phyloP scores from a whole-genome alignment of 1,284 basidiomycete species.

The Ustilago cynodontis region DNA sequence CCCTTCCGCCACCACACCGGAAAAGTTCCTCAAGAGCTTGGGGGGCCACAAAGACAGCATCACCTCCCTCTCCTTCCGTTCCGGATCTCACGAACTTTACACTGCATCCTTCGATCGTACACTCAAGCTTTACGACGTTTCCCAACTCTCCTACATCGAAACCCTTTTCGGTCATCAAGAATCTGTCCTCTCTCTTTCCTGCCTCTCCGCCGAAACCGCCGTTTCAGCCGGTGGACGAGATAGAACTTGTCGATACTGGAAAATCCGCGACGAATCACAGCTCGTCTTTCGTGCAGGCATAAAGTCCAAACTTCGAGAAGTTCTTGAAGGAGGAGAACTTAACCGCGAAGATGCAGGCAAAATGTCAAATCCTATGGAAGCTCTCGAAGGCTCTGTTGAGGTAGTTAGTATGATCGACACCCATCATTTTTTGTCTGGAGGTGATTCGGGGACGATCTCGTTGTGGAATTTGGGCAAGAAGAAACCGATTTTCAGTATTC shows the following conservation, averaged over 20 bases:
- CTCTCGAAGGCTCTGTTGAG: constrained; percentile 89
- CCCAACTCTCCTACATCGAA: constrained; percentile 90
- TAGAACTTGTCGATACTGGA: constrained; percentile 94
- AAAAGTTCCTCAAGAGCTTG: constrained; percentile 80
- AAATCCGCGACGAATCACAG: constrained; percentile 94
- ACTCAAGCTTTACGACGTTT: constrained; percentile 88
- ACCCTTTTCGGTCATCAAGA: constrained; percentile 99
- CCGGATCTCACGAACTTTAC: constrained; percentile 79
- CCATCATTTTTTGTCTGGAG: constrained; percentile 89
- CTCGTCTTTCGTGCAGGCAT: constrained; percentile 95
- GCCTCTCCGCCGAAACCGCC: constrained; percentile 84
- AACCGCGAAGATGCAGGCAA: constrained; percentile 60
- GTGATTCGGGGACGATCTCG: constrained; percentile 87
- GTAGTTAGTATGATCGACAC: constrained; percentile 95
- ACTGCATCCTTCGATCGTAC: constrained; percentile 91
- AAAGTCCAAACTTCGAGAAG: constrained; percentile 76
- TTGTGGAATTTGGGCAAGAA: constrained; percentile 95
- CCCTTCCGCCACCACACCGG: background rate
- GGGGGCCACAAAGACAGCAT: constrained; percentile 64
- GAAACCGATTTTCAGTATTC: constrained; percentile 85
- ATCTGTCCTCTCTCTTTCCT: constrained; percentile 80
- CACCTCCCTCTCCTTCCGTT: constrained; percentile 84
- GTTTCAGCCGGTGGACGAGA: constrained; percentile 90
- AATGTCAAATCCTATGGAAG: constrained; percentile 15
- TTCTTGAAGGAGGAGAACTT: constrained; percentile 82